Conservation (phyloP, 1,139 yeast species). For the Nakaseomyces nivariensis region DNA sequence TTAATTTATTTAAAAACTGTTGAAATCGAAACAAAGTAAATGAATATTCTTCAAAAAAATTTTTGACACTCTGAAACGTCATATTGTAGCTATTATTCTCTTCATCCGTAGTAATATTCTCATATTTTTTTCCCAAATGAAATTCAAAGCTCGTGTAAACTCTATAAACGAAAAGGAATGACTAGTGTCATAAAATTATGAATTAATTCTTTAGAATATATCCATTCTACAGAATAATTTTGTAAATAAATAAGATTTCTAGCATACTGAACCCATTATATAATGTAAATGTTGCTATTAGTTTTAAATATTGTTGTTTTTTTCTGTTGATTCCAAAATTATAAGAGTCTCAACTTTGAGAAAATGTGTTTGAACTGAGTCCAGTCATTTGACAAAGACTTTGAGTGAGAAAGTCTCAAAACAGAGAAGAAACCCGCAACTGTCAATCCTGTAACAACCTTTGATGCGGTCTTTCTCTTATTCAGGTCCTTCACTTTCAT, state of each 20-base stretch:
- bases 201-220: no score
- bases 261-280: no score
- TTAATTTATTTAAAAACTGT: neutral
- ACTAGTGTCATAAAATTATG: no score
- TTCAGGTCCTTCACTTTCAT: conserved; percentile 11
- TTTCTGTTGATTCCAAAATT: neutral
- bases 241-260: no score
- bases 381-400: conserved; percentile 3
- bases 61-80: no score
- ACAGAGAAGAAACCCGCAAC: conserved; percentile 15
- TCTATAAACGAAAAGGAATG: no score
- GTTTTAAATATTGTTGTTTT: no score
- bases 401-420: conserved; percentile 7
- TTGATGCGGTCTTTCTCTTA: conserved; percentile 14
- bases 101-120: neutral
- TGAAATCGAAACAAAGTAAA: neutral
- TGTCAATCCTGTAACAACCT: conserved; percentile 10
- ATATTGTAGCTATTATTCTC: neutral
- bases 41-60: neutral
- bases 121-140: no score
- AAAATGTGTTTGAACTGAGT: neutral
- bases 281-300: no score
- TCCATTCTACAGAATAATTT: no score
- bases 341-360: neutral
- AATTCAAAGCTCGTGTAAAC: no score